Evolutionary conservation across 805 yeast species (phyloP).

Genomic region (Kuraishia molischiana): DNA sequence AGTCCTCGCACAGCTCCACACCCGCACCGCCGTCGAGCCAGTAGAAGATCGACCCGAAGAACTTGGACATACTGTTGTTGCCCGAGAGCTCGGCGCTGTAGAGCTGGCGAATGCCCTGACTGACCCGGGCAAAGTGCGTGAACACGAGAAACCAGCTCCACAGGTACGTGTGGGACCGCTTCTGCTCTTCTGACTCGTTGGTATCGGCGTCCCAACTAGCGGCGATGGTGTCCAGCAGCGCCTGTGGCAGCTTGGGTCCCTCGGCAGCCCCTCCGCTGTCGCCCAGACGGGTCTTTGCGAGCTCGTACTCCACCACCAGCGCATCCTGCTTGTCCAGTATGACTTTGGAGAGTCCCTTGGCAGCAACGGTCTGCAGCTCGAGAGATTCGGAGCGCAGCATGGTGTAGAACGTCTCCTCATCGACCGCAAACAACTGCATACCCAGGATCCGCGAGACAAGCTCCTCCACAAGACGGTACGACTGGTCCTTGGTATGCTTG

Average conservation of each 20-base stretch:
- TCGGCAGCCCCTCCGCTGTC: constrained; percentile 17
- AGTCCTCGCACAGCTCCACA: constrained; percentile 8
- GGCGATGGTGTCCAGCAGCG: constrained; percentile 25
- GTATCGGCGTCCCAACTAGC: constrained; percentile 25
- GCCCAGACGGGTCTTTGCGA: constrained; percentile 29
- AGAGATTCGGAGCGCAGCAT: constrained; percentile 17
- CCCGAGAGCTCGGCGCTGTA: constrained; percentile 51
- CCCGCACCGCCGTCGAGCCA: constrained; percentile 31
- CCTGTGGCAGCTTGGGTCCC: constrained; percentile 24
- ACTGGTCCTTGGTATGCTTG: background rate
- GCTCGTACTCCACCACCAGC: constrained; percentile 50
- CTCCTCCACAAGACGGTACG: background rate
- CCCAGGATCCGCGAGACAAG: background rate
- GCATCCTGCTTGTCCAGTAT: constrained; percentile 45
- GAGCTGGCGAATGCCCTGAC: constrained; percentile 51
- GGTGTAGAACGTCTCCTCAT: constrained; percentile 19
- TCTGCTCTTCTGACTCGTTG: constrained; percentile 25
- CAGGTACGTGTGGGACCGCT: constrained; percentile 31
- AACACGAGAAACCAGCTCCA: constrained; percentile 66
- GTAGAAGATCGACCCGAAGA: constrained; percentile 46
- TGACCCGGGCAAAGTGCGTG: constrained; percentile 51
- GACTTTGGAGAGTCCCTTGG: constrained; percentile 25
- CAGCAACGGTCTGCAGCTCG: constrained; percentile 34
- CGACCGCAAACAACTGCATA: background rate
- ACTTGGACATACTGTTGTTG: constrained; percentile 26